Evolutionary conservation across 108 stramenopile genomes (phyloP), one percentile per base, ranked within the genome.

Genomic region (Nitzschia sp.): DNA sequence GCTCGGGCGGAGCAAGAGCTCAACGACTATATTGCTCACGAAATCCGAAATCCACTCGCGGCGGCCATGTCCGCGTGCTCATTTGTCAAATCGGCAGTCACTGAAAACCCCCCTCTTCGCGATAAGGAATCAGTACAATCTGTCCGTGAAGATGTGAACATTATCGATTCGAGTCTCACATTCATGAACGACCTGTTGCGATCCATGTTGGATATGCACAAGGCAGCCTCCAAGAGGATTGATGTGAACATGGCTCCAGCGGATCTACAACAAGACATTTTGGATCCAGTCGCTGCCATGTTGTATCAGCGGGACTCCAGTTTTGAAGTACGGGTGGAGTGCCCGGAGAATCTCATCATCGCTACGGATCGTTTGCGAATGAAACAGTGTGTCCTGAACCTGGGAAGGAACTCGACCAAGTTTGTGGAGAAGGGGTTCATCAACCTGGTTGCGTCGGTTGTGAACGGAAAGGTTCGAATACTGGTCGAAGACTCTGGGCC

Each of bases 361-460:
- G 38, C 52, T 60, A 61, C 85, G 8, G 85, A 85, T 55, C 58
- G 54, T 4, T 30, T 85, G 28, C 66, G 85, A 32, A 36, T 85
- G n/a, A 85, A 82, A 53, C 85, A 85, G 68, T 54, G 82, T 11
- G 31, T 85, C 15, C 45, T 85, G 55, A 85, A 85, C 63, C 56
- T 85, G 53, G 66, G 68, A 0, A 26, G 78, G n/a, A 85, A 82
- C 45, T 58, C 75, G 15, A 27, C 57, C 1, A 75, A 76, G 35
- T 82, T 81, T 66, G 76, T 85, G 27, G 16, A 77, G 21, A 59
- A 73, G 19, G 85, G 85, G 9, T 85, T 66, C 65, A 54, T 85
- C 9, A 75, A 78, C 16, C 45, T 85, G 0, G n/a, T 58, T 0
- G 85, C 78, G 16, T 23, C 53, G n/a, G 63, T 63, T 9, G 59